phyloP scores from a whole-genome alignment of 129 eudicot species.

The Glebionis coronaria region DNA sequence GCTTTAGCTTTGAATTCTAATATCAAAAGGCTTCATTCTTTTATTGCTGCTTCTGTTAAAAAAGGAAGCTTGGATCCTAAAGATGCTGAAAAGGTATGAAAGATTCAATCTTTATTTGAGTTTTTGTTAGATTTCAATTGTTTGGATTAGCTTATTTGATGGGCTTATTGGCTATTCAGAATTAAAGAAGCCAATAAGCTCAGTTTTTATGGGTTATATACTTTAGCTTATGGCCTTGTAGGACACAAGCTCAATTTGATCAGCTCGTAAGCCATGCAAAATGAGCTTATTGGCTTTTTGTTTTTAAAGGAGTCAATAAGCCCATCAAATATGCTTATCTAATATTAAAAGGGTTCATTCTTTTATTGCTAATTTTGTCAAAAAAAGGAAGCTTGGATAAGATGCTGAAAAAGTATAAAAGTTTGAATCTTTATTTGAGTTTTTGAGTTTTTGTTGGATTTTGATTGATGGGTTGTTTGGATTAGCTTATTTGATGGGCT shows the following conservation, averaged over 20 bases:
- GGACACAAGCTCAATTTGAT: too few species aligned
- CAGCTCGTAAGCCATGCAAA: too few species aligned
- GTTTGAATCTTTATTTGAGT: not conserved
- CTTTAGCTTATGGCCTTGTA: too few species aligned
- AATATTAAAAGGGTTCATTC: conserved; percentile 43
- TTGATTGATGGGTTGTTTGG: too few species aligned
- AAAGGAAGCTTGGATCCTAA: conserved; percentile 46
- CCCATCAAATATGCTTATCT: conserved; percentile 18
- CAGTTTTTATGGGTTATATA: too few species aligned
- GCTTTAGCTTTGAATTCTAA: conserved; percentile 52
- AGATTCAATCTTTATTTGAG: not conserved
- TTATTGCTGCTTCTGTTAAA: conserved; percentile 32
- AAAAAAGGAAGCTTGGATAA: conserved; percentile 41
- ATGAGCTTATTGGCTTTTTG: too few species aligned
- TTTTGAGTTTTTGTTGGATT: too few species aligned
- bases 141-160: too few species aligned
- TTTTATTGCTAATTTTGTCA: conserved; percentile 33
- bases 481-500: too few species aligned
- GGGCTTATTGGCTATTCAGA: too few species aligned
- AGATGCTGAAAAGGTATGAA: conserved; percentile 54
- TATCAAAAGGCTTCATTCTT: conserved; percentile 45
- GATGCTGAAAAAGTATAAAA: conserved; percentile 54
- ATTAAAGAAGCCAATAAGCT: too few species aligned
- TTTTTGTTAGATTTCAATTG: not conserved
- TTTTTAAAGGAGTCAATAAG: too few species aligned